Percentiles rank a stretch among this genome's conserved stretches.
phyloP scores from a whole-genome alignment of 805 yeast species.

The Millerozyma miso region DNA sequence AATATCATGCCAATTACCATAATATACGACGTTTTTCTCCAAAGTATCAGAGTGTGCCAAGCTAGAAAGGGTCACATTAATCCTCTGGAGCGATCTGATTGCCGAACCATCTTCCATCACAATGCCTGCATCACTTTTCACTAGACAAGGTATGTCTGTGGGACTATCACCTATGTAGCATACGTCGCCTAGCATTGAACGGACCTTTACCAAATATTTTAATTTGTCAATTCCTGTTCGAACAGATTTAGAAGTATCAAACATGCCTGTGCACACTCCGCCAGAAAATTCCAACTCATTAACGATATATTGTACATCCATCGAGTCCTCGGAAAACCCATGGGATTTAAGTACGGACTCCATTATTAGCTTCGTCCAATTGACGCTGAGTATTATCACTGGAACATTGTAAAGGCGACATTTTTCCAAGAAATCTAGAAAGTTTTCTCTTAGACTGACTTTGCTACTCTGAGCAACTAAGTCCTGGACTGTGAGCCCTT shows the following conservation, averaged over 20 bases:
- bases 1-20: conserved; percentile 9
- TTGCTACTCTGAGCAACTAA: conserved; percentile 31
- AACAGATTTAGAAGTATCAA: conserved; percentile 13
- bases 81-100: conserved; percentile 8
- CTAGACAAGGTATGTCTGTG: conserved; percentile 52
- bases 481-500: conserved; percentile 29
- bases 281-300: conserved; percentile 47
- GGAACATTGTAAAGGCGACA: conserved; percentile 24
- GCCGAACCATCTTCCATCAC: conserved; percentile 39
- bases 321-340: conserved; percentile 12
- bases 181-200: conserved; percentile 12
- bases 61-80: conserved; percentile 3
- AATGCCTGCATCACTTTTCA: conserved; percentile 45
- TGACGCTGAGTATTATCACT: conserved; percentile 50
- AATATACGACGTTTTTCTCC: conserved; percentile 1
- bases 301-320: conserved; percentile 32
- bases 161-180: conserved; percentile 61
- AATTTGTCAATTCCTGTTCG: conserved; percentile 57
- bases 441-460: conserved; percentile 38
- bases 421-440: conserved; percentile 26
- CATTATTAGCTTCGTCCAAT: conserved; percentile 56
- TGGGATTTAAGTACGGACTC: conserved; percentile 20
- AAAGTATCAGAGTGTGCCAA: neutral
- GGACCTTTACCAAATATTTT: conserved; percentile 11
- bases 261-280: conserved; percentile 24